Conservation (phyloP, 345 rosid genomes). For the Populus pruinosa region DNA sequence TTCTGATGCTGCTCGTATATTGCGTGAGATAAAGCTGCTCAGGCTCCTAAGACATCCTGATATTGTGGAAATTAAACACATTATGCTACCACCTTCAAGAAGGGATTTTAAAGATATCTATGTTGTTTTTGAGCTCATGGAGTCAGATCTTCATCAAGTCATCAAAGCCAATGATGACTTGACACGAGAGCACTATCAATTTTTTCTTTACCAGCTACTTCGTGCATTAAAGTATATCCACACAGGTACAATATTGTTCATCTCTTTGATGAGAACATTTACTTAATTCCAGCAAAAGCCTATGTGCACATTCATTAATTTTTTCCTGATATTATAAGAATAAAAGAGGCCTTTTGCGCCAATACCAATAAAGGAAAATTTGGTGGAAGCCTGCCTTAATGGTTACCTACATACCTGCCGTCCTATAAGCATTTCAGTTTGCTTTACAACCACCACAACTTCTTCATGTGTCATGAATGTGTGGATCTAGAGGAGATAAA, state of each 20-base stretch:
- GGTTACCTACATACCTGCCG: no score
- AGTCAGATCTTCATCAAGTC: slow-evolving; percentile 94
- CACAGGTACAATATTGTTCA: slow-evolving; percentile 50
- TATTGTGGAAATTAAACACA: slow-evolving; percentile 91
- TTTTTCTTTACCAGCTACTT: slow-evolving; percentile 86
- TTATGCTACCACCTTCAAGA: slow-evolving; percentile 89
- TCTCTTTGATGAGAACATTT: neutral
- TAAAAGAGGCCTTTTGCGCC: no score
- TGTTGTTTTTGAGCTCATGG: slow-evolving; percentile 98
- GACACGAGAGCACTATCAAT: slow-evolving; percentile 92
- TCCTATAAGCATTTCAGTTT: no score
- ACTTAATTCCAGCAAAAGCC: neutral
- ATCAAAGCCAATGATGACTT: slow-evolving; percentile 95
- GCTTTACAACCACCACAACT: no score
- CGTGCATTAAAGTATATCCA: slow-evolving; percentile 93
- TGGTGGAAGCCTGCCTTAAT: no score
- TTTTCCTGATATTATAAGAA: no score
- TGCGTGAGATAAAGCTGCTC: slow-evolving; percentile 84
- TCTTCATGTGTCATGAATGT: no score
- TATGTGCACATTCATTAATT: no score
- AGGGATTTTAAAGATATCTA: slow-evolving; percentile 92
- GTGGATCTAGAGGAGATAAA: no score
- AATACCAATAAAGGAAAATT: no score
- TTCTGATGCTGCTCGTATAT: slow-evolving; percentile 88
- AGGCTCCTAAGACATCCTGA: slow-evolving; percentile 87